phyloP scores from a whole-genome alignment of 805 yeast genomes.

The Blastobotrys attinorum region DNA sequence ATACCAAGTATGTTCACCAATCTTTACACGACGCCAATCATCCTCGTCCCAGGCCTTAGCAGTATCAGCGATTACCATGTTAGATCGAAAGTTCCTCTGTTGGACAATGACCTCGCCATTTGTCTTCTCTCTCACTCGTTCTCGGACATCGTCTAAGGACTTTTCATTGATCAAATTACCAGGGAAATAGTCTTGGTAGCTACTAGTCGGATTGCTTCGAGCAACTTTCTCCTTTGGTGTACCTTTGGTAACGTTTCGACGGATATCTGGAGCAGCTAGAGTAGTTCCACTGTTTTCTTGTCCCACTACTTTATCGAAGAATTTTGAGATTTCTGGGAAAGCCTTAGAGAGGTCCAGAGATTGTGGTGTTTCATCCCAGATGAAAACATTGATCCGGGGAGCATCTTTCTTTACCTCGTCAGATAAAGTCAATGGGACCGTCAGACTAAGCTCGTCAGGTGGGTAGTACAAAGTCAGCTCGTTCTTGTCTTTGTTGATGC shows the following conservation, averaged over 20 bases:
- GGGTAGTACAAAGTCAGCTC: conserved; percentile 16
- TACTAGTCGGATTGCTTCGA: conserved; percentile 12
- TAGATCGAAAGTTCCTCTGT: conserved; percentile 27
- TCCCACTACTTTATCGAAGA: conserved; percentile 7
- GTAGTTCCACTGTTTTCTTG: conserved; percentile 8
- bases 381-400: conserved; percentile 10
- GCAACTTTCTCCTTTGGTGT: conserved; percentile 9
- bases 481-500: conserved; percentile 12
- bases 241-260: conserved; percentile 19
- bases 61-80: conserved; percentile 22
- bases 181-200: conserved; percentile 28
- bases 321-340: conserved; percentile 14
- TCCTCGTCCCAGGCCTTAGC: conserved; percentile 30
- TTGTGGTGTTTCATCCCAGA: conserved; percentile 25
- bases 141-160: conserved; percentile 20
- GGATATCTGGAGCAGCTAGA: conserved; percentile 18
- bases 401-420: conserved; percentile 5
- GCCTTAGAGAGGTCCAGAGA: conserved; percentile 19
- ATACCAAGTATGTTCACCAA: conserved; percentile 20
- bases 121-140: conserved; percentile 15
- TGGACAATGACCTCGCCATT: conserved; percentile 15
- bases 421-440: conserved; percentile 14
- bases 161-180: conserved; percentile 24
- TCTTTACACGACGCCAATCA: conserved; percentile 23
- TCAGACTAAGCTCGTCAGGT: conserved; percentile 6